phyloP scores from a whole-genome alignment of 768 basidiomycete species.

The Termitomyces sp. region DNA sequence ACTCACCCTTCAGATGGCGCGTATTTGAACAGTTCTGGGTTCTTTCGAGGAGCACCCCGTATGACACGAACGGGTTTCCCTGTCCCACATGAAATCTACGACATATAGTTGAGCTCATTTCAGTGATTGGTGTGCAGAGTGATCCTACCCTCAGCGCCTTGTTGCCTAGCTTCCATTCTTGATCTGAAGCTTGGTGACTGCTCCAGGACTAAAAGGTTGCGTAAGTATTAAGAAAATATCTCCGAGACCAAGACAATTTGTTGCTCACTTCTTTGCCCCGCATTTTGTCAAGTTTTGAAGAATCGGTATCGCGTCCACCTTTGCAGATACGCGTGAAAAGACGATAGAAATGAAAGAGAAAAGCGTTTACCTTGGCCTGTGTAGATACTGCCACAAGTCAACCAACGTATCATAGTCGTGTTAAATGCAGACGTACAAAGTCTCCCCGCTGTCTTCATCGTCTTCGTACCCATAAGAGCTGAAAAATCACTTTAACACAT shows the following conservation, averaged over 20 bases:
- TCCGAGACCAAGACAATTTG: not conserved
- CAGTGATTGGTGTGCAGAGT: not conserved
- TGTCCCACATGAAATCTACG: constrained; percentile 28
- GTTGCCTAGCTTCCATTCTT: constrained; percentile 23
- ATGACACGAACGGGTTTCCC: constrained; percentile 36
- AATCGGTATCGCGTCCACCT: constrained; percentile 19
- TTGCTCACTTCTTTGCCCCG: constrained; percentile 18
- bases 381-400: constrained; percentile 18
- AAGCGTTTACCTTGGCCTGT: constrained; percentile 20
- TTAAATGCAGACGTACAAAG: constrained; percentile 28
- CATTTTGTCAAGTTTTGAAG: constrained; percentile 12
- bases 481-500: not conserved
- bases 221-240: not conserved
- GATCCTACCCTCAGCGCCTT: constrained; percentile 17
- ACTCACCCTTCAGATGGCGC: constrained; percentile 26
- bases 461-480: constrained; percentile 41
- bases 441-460: constrained; percentile 35
- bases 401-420: not conserved
- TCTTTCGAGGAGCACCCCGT: constrained; percentile 26
- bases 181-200: constrained; percentile 33
- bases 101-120: not conserved
- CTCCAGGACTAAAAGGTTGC: constrained; percentile 21
- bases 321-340: not conserved
- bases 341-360: not conserved
- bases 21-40: constrained; percentile 9